These are phyloP conservation scores for Lanmaoa rubissima DNA, from an alignment of 768 basidiomycete species.

Conservation along the genomic window DNA sequence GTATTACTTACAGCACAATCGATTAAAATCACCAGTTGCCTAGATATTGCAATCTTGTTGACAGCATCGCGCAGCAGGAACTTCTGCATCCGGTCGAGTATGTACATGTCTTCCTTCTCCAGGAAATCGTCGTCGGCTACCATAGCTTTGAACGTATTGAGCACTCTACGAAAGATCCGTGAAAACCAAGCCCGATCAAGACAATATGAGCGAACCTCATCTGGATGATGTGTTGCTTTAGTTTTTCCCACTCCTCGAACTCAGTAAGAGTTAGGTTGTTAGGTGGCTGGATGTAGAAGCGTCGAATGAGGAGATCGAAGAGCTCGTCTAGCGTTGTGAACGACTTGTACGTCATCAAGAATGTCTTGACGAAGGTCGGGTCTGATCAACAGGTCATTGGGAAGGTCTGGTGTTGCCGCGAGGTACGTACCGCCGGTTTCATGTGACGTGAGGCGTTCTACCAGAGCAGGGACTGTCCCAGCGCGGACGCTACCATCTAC, in stretches of 20 bases:
- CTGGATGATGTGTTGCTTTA: constrained; percentile 86
- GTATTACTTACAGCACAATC: constrained; percentile 68
- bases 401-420: not conserved
- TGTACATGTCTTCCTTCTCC: constrained; percentile 81
- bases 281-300: constrained; percentile 80
- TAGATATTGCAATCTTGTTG: constrained; percentile 63
- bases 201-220: constrained; percentile 59
- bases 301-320: constrained; percentile 74
- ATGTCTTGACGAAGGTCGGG: constrained; percentile 78
- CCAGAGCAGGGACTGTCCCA: constrained; percentile 81
- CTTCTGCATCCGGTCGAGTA: constrained; percentile 78
- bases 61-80: constrained; percentile 71
- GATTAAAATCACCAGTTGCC: constrained; percentile 69
- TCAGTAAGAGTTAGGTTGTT: constrained; percentile 60
- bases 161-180: constrained; percentile 48
- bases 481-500: constrained; percentile 82
- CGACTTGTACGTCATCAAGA: constrained; percentile 95
- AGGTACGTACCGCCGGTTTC: constrained; percentile 72
- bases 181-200: not conserved
- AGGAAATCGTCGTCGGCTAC: constrained; percentile 79
- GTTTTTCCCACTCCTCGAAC: constrained; percentile 72
- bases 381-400: constrained; percentile 42
- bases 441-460: constrained; percentile 89
- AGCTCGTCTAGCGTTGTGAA: constrained; percentile 84
- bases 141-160: constrained; percentile 91